Base-by-base conservation (phyloP, 1,139 yeast genomes). In the Wickerhamiella pararugosa region DNA sequence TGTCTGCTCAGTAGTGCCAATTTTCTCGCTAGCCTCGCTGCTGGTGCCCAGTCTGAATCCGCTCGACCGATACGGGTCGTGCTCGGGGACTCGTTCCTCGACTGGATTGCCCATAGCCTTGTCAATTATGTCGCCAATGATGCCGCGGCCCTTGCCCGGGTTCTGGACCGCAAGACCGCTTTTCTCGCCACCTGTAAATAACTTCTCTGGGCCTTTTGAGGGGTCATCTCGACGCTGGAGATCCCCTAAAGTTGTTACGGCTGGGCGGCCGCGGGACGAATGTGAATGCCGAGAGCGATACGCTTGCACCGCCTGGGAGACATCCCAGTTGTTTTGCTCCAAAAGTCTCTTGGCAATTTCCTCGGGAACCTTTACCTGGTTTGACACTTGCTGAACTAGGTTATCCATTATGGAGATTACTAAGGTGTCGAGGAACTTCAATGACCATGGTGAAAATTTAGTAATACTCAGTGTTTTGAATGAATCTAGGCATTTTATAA, bases 181-280 rank as follows among this genome's bases (percentile, higher is more conserved):
- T 54, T 87, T 87, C 58, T 87, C 95, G 43, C 95, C 98, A 25
- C 95, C 95, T 3, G 97, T 90, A 53, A 90, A 93, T 59, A 82
- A 75, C 51, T 84, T 77, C 51, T 78, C 75, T 11, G 77, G 73
- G 41, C 76, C 75, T 11, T 29, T 29, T 10, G 21, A 15, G 3
- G 21, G 21, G 21, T 15, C 21, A 45, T 74, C 82, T 43, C 21
- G 21, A 4, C 21, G 21, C 21, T 15, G 21, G 21, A 15, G 21
- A 15, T 15, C 21, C 21, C 21, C 21, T 4, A 15, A 15, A 15
- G 21, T 15, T 15, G 21, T 15, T 15, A 15, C 21, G 21, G 21
- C 21, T 15, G 21, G 21, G 21, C 21, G 21, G 21, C 21, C 21
- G 21, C 21, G 21, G 21, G 21, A 15, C 21, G 21, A 15, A 15